A percentile compares a stretch with the other conserved stretches of the same genome.
These are phyloP conservation scores for Corymbia calophylla DNA, from an alignment of 441 rosid species.

Conservation along the genomic window DNA sequence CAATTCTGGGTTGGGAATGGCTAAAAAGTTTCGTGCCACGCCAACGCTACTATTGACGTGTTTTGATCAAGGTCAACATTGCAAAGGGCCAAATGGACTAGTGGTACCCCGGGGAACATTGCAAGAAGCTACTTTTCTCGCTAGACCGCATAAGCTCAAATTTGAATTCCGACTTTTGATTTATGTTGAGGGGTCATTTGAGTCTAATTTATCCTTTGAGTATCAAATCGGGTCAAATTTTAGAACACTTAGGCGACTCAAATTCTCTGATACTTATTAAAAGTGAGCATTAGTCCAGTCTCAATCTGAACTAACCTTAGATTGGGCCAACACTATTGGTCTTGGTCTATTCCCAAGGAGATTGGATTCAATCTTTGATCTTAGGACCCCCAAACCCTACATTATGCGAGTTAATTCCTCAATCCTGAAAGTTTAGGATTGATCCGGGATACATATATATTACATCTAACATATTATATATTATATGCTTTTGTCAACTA, in stretches of 20 bases:
- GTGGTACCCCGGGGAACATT: neutral
- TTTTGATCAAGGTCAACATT: neutral
- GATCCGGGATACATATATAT: too few species aligned
- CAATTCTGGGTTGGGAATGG: neutral
- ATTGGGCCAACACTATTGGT: too few species aligned
- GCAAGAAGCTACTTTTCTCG: neutral
- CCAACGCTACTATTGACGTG: neutral
- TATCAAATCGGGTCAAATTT: neutral
- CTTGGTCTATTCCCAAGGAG: too few species aligned
- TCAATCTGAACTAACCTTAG: too few species aligned
- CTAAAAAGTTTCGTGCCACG: neutral
- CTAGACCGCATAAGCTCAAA: too few species aligned
- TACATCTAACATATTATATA: too few species aligned
- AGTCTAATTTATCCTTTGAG: neutral
- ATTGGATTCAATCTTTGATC: too few species aligned
- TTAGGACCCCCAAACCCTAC: too few species aligned
- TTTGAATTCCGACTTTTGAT: too few species aligned
- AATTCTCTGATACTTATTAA: neutral
- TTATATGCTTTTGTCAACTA: too few species aligned
- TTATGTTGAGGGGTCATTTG: neutral
- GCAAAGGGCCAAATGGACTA: neutral
- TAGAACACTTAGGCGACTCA: fast-evolving
- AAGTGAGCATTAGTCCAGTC: fast-evolving
- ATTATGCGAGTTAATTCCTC: too few species aligned
- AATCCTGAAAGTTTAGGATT: too few species aligned